Evolutionary conservation across 1,284 basidiomycete species (phyloP), one percentile per base, ranked within the genome.

Genomic region (Trametes hirsuta): DNA sequence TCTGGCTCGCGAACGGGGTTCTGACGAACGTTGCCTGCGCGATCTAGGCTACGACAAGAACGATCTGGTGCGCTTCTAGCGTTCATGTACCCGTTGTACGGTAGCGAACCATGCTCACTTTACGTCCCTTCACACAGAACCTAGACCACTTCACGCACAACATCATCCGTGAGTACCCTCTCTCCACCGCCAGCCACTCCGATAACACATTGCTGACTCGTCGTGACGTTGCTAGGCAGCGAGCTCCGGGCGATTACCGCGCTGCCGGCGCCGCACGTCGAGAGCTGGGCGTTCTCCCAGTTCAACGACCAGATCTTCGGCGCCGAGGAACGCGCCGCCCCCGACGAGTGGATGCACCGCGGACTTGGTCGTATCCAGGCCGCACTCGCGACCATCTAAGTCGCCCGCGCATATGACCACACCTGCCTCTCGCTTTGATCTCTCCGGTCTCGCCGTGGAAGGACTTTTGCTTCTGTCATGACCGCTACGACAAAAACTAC

Each of bases 111-210:
- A n/a, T 58, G 53, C 61, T 60, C 45, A 54, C 61, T 1, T 59
- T 18, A 9, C 41, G 5, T 42, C 41, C 55, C 14, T 21, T 44
- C 44, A 57, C 53, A 46, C 66, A 84, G 82, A 84, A 86, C 70
- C 77, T 86, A 67, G 86, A 88, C 67, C 83, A 87, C 71, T 88
- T 87, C 71, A 87, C 85, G 22, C 76, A 82, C 59, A 84, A 82
- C 68, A 85, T 88, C 70, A 87, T 88, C 66, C 81, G 84, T 80
- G 68, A 67, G 76, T 76, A 59, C 35, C 59, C 44, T n/a, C 36
- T 11, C 25, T 42, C 60, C 18, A 18, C 18, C 18, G 18, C 18
- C 18, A 18, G 18, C 25, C 25, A 2, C 3, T 4, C 15, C 6
- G 25, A 11, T 3, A 12, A 5, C 47, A 40, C 36, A 14, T 8